Evolutionary conservation across 306 rosid genomes (phyloP).

Genomic region (Cyclanthera cordifolia): DNA sequence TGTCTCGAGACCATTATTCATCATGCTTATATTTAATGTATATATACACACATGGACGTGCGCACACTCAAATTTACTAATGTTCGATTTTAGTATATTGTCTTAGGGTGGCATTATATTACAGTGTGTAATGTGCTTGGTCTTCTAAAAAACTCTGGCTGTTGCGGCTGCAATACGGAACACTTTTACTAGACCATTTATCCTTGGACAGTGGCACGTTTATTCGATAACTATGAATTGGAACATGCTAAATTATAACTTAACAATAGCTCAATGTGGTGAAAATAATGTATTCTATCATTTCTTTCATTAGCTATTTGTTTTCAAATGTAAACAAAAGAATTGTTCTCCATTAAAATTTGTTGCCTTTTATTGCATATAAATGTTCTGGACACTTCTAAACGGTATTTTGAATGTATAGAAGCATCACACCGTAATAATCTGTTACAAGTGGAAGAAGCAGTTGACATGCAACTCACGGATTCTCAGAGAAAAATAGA

Average conservation of each 20-base stretch:
- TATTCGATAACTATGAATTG: background rate
- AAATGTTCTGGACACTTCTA: background rate
- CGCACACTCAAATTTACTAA: background rate
- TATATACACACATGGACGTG: no score
- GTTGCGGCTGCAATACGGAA: background rate
- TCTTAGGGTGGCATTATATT: background rate
- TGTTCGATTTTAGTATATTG: background rate
- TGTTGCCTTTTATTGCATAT: background rate
- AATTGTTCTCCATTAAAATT: background rate
- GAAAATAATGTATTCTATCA: background rate
- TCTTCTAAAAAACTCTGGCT: background rate
- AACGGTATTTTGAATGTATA: slow-evolving; percentile 25
- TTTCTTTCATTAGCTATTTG: background rate
- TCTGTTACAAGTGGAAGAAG: slow-evolving; percentile 64
- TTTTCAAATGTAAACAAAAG: background rate
- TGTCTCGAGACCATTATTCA: background rate
- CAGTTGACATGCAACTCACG: slow-evolving; percentile 43
- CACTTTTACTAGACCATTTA: background rate
- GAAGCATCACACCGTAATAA: slow-evolving; percentile 65
- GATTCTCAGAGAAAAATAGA: slow-evolving; percentile 64
- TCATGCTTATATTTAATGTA: background rate
- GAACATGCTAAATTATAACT: background rate
- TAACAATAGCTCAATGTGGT: background rate
- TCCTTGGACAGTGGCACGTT: background rate
- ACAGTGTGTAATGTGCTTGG: background rate